phyloP scores from a whole-genome alignment of 129 eudicot genomes.

The Kitagawia praeruptora region DNA sequence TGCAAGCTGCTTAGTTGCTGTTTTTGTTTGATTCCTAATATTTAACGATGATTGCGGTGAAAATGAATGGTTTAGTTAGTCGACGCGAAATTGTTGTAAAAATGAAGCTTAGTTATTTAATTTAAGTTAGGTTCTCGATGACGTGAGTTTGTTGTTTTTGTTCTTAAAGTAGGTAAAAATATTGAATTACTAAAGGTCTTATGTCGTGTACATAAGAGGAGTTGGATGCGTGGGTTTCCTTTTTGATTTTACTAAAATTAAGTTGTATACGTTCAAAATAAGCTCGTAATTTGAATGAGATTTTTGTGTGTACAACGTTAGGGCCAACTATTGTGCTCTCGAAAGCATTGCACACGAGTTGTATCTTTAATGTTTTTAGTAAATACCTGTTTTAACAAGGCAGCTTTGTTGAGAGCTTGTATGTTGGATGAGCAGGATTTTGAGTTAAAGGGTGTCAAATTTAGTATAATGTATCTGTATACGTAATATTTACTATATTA shows the following conservation, averaged over 20 bases:
- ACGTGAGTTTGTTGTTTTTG: neutral
- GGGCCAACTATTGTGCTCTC: neutral
- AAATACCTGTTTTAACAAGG: neutral
- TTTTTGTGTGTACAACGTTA: neutral
- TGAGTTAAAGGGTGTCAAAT: neutral
- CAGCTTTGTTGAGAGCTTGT: neutral
- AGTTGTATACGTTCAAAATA: neutral
- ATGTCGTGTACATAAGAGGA: neutral
- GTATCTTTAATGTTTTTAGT: neutral
- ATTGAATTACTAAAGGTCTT: neutral
- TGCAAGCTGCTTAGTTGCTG: slow-evolving; percentile 27
- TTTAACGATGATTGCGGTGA: neutral
- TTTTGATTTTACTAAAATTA: neutral
- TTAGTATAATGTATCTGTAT: neutral
- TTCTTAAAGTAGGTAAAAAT: neutral
- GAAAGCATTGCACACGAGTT: neutral
- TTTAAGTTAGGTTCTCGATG: neutral
- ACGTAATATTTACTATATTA: neutral
- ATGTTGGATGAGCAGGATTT: neutral
- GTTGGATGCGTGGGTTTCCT: neutral
- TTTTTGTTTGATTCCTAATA: neutral
- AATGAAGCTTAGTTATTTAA: neutral
- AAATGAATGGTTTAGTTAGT: neutral
- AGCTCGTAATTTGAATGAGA: neutral
- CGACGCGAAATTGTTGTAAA: neutral